These are phyloP conservation scores for Beauveria sp. DNA, from an alignment of 2,329 filamentous ascomycete genomes.

Conservation along the genomic window DNA sequence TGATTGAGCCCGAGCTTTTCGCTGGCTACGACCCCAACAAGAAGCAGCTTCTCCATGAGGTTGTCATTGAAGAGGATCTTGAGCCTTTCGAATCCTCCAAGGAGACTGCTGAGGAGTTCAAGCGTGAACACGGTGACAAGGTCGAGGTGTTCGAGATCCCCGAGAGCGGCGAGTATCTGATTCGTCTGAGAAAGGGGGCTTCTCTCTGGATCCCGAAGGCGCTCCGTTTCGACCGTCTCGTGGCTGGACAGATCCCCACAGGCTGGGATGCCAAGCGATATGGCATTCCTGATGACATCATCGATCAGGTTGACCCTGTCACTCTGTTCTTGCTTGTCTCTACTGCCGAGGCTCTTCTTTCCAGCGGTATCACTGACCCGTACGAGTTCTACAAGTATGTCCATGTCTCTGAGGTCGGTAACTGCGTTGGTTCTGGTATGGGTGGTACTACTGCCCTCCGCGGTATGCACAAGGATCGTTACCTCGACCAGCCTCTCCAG, in stretches of 20 bases:
- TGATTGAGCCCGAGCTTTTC: constrained; percentile 96
- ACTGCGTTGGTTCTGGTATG: constrained; percentile 97
- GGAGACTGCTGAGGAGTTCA: constrained; percentile 96
- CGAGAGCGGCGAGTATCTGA: constrained; percentile 88
- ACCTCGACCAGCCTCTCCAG: constrained; percentile 92
- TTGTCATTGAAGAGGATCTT: constrained; percentile 93
- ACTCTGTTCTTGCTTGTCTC: constrained; percentile 93
- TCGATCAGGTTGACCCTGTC: constrained; percentile 93
- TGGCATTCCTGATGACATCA: constrained; percentile 94
- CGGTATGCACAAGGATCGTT: constrained; percentile 98
- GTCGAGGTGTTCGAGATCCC: constrained; percentile 94
- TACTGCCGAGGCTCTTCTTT: constrained; percentile 82
- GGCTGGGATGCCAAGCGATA: constrained; percentile 97
- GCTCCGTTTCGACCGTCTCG: constrained; percentile 90
- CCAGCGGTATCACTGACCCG: constrained; percentile 92
- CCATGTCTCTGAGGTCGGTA: constrained; percentile 94
- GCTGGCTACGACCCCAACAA: constrained; percentile 95
- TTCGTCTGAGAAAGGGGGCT: constrained; percentile 92
- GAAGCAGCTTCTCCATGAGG: constrained; percentile 96
- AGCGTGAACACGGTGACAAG: constrained; percentile 93
- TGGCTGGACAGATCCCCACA: constrained; percentile 92
- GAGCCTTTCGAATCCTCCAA: constrained; percentile 96
- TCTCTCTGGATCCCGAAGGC: constrained; percentile 95
- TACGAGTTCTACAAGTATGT: constrained; percentile 99
- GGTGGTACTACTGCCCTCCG: constrained; percentile 87